Evolutionary conservation across 2,329 filamentous ascomycete genomes (phyloP).

Genomic region (Coniella vitis): DNA sequence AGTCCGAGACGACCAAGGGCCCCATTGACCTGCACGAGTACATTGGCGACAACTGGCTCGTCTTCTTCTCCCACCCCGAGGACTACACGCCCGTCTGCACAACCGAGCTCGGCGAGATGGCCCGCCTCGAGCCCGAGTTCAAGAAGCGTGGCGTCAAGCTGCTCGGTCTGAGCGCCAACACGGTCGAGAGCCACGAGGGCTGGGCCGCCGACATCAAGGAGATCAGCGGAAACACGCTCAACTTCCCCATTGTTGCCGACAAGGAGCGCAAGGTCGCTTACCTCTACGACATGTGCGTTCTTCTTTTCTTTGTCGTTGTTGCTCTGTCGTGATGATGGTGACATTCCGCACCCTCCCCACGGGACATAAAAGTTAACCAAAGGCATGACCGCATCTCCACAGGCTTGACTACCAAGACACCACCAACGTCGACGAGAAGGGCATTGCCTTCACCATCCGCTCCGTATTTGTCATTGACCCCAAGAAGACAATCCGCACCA

Average conservation of each 20-base stretch:
- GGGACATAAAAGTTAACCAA: too few species aligned
- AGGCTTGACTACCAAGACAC: constrained; percentile 74
- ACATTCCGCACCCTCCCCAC: too few species aligned
- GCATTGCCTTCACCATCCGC: constrained; percentile 88
- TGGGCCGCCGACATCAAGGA: constrained; percentile 90
- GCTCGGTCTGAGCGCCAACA: constrained; percentile 85
- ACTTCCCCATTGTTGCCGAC: constrained; percentile 77
- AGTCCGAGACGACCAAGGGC: constrained; percentile 72
- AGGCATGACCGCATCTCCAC: too few species aligned
- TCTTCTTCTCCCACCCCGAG: constrained; percentile 79
- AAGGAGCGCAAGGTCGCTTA: constrained; percentile 70
- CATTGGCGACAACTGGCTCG: constrained; percentile 70
- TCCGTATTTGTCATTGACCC: constrained; percentile 94
- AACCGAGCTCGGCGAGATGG: constrained; percentile 88
- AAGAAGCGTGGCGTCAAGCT: constrained; percentile 81
- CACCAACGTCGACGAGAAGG: constrained; percentile 74
- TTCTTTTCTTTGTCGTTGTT: background rate
- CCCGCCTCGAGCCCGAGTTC: constrained; percentile 84
- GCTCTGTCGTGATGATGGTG: too few species aligned
- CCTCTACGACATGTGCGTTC: constrained; percentile 68
- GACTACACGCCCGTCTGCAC: constrained; percentile 96
- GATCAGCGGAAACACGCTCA: constrained; percentile 62
- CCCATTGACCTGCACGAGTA: constrained; percentile 79
- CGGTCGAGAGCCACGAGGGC: constrained; percentile 70
- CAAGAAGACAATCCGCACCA: constrained; percentile 85